These are phyloP conservation scores for Fermentozyma sake DNA, from an alignment of 1,139 yeast genomes.

Conservation along the genomic window DNA sequence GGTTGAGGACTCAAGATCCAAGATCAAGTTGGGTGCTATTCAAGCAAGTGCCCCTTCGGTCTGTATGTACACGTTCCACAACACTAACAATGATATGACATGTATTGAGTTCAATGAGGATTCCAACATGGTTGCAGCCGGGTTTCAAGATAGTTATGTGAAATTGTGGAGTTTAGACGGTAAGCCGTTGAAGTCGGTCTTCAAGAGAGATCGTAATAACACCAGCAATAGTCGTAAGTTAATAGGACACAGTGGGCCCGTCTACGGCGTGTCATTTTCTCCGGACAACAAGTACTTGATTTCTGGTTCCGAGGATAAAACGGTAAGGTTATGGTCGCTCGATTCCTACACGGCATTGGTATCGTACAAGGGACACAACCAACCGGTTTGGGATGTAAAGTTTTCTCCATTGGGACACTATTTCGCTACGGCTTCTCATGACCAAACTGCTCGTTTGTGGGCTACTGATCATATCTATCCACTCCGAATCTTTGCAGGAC, in stretches of 20 bases:
- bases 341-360: conserved; percentile 89
- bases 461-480: conserved; percentile 98
- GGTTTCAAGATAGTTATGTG: conserved; percentile 87
- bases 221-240: conserved; percentile 54
- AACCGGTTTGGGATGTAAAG: conserved; percentile 96
- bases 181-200: conserved; percentile 64
- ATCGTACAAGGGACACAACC: conserved; percentile 93
- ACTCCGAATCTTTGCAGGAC: conserved; percentile 93
- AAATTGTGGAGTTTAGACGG: conserved; percentile 94
- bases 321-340: conserved; percentile 89
- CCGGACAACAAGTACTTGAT: conserved; percentile 84
- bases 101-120: conserved; percentile 84
- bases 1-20: conserved; percentile 77
- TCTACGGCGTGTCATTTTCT: conserved; percentile 83
- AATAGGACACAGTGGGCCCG: conserved; percentile 93
- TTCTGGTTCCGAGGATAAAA: conserved; percentile 86
- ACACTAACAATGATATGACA: conserved; percentile 84
- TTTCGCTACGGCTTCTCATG: conserved; percentile 96
- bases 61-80: conserved; percentile 97
- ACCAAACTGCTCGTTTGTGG: conserved; percentile 97
- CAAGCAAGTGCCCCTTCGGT: conserved; percentile 91
- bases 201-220: conserved; percentile 57
- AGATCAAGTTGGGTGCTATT: conserved; percentile 53
- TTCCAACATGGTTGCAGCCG: conserved; percentile 84
- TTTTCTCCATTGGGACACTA: conserved; percentile 95